Base-by-base conservation (phyloP, 1,284 basidiomycete species). In the Filobasidium uniguttulatum region DNA sequence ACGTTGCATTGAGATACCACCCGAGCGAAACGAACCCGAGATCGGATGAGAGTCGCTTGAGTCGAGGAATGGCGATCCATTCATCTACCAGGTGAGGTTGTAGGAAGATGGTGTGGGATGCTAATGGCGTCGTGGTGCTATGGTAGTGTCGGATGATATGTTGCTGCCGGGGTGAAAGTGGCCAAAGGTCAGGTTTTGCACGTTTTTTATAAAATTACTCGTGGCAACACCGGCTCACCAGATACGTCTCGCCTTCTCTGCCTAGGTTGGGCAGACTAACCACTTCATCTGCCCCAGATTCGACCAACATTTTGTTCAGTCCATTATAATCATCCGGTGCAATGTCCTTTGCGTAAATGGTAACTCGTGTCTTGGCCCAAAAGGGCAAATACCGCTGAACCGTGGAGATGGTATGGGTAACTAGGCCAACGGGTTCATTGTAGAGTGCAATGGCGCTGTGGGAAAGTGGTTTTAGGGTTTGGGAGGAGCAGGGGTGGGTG, bases 31-130 rank as follows among this genome's bases (percentile, higher is more conserved):
- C 35, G 51, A 69, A 70, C 0, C 66, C 68, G 0, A 62, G 64
- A 2, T 52, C 44, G 7, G 51, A 29, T 0, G 34, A 19, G 9
- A 67, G 37, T 3, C 41, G 51, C 23, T 60, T 46, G 8, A 70
- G 44, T 1, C 67, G 60, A 1, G 66, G 63, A n/a, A 54, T 30
- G 17, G 65, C 61, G 30, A 66, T 55, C 59, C 59, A 63, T 26
- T 63, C 50, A 67, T 66, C 68, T 0, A 67, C 67, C n/a, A 69
- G 41, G 33, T 70, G 67, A 5, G 68, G 67, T 50, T 68, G 66
- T 40, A 68, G 56, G 53, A 68, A 67, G 26, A 66, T 57, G 7
- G 66, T 68, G 31, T 63, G 58, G 28, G 56, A 59, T 10, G 63
- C 63, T 7, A 66, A 50, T 17, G 57, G 50, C 3, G 50, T 44